A percentile compares a stretch with the other conserved stretches of the same genome.
Conservation (phyloP, 1,284 basidiomycete species). For the Ustilago esculenta region DNA sequence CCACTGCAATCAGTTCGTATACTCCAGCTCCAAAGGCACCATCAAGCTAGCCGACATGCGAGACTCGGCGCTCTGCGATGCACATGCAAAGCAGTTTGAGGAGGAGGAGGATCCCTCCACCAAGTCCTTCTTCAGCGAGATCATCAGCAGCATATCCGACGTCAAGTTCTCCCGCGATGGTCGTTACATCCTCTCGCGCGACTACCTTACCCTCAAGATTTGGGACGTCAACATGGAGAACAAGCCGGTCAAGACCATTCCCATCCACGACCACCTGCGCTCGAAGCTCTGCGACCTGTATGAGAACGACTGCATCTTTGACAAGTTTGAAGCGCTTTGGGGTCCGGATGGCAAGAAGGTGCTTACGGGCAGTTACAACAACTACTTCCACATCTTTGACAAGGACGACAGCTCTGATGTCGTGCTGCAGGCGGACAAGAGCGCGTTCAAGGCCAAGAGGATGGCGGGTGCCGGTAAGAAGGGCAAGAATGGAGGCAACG, state of each 20-base stretch:
- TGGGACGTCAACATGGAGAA: constrained; percentile 99
- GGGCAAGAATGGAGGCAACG: constrained; percentile 74
- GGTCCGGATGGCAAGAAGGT: constrained; percentile 63
- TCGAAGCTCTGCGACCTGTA: constrained; percentile 98
- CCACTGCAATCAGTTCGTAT: constrained; percentile 99
- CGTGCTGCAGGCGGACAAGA: constrained; percentile 97
- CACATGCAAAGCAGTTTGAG: constrained; percentile 81
- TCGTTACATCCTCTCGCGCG: constrained; percentile 93
- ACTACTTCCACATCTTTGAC: constrained; percentile 99
- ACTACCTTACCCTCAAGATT: constrained; percentile 97
- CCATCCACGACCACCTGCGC: constrained; percentile 96
- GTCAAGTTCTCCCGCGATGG: constrained; percentile 99
- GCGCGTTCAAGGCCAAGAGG: constrained; percentile 99
- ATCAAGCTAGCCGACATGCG: constrained; percentile 99
- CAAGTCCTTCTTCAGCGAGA: constrained; percentile 99
- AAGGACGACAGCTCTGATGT: constrained; percentile 88
- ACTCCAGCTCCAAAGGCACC: constrained; percentile 98
- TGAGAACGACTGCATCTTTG: constrained; percentile 99
- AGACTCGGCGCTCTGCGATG: constrained; percentile 94
- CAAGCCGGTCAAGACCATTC: constrained; percentile 94
- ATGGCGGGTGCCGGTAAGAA: constrained; percentile 75
- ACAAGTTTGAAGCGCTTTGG: constrained; percentile 81
- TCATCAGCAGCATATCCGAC: constrained; percentile 99
- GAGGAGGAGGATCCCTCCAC: constrained; percentile 98
- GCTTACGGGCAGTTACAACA: constrained; percentile 94